Conservation (phyloP, 208 protist species). For the Crithidia fasciculata region DNA sequence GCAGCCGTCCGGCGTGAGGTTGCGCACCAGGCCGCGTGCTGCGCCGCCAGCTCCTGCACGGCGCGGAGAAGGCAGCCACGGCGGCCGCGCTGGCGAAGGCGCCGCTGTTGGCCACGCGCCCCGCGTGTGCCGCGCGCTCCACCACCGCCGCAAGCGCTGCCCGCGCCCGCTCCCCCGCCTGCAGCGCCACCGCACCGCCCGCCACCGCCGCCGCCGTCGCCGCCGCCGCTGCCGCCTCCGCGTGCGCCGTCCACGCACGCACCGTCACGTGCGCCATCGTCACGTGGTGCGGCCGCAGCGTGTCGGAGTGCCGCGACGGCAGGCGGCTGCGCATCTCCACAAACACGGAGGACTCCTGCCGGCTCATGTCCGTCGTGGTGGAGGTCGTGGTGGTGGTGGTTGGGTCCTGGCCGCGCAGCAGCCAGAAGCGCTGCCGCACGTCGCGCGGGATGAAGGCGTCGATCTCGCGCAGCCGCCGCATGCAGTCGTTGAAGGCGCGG, state of each 20-base stretch:
- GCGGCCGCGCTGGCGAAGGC: conserved; percentile 9
- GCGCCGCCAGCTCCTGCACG: not conserved
- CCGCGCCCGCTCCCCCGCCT: too few species aligned
- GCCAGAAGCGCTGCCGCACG: not conserved
- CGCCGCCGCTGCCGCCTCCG: not conserved
- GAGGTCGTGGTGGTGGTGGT: too few species aligned
- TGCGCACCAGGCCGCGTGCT: not conserved
- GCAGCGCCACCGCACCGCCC: not conserved
- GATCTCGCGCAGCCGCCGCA: conserved; percentile 23
- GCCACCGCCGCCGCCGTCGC: not conserved
- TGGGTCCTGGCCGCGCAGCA: too few species aligned
- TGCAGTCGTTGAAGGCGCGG: conserved; percentile 13
- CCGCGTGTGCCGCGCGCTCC: not conserved
- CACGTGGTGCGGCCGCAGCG: not conserved
- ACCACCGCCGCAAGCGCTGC: not conserved
- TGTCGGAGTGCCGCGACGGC: not conserved
- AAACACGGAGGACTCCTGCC: too few species aligned
- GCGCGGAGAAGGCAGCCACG: not conserved
- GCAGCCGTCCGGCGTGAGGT: not conserved
- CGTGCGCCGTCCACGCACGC: not conserved
- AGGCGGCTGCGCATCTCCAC: not conserved
- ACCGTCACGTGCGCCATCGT: not conserved
- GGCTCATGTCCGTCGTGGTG: too few species aligned
- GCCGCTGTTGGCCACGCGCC: conserved; percentile 6
- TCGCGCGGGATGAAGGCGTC: conserved; percentile 22